phyloP scores from a whole-genome alignment of 208 protist genomes.

The Trypanosoma theileri region DNA sequence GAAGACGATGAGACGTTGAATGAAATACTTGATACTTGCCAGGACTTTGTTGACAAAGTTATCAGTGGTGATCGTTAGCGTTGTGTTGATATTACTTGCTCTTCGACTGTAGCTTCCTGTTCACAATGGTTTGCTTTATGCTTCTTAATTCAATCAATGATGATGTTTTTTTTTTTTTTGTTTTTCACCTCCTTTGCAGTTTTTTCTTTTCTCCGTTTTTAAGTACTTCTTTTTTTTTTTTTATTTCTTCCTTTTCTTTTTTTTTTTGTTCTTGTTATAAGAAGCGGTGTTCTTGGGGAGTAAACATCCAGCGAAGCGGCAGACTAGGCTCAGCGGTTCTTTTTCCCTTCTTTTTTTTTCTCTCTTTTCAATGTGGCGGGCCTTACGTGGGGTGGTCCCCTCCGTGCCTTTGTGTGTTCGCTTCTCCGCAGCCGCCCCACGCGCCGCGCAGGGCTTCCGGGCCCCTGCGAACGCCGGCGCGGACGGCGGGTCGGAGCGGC shows the following conservation, averaged over 20 bases:
- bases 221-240: neutral
- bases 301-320: too few species aligned
- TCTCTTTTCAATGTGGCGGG: slow-evolving; percentile 3
- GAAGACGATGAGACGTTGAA: slow-evolving; percentile 80
- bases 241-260: neutral
- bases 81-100: neutral
- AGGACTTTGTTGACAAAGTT: slow-evolving; percentile 76
- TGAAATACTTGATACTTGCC: slow-evolving; percentile 83
- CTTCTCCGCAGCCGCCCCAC: slow-evolving; percentile 5
- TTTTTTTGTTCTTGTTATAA: neutral
- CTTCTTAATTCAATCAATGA: neutral
- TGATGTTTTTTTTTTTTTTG: slow-evolving; percentile 1
- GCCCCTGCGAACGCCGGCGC: slow-evolving; percentile 50
- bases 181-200: neutral
- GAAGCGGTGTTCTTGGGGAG: too few species aligned
- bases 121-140: neutral
- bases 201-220: neutral
- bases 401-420: neutral
- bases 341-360: too few species aligned
- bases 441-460: slow-evolving; percentile 26
- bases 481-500: slow-evolving; percentile 31
- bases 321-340: too few species aligned
- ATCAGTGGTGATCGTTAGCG: slow-evolving; percentile 5
- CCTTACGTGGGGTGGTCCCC: neutral
- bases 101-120: neutral